These are phyloP conservation scores for Akanthomyces dipterigenus DNA, from an alignment of 2,329 filamentous ascomycete genomes.

Conservation along the genomic window DNA sequence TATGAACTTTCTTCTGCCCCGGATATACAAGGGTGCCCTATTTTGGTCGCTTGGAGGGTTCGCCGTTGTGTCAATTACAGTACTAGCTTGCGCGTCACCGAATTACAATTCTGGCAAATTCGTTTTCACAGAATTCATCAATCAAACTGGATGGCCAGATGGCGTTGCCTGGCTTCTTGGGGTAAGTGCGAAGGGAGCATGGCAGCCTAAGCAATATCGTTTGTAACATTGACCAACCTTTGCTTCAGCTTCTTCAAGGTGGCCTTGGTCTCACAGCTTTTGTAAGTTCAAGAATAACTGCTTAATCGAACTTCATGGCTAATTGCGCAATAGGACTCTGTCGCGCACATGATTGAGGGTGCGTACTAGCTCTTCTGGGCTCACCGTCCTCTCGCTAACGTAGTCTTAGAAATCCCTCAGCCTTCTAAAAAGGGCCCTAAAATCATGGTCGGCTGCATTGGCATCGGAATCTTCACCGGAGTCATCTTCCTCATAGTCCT, in stretches of 20 bases:
- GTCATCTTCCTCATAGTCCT: slow-evolving; percentile 56
- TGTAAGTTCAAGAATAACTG: slow-evolving; percentile 10
- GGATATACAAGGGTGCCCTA: slow-evolving; percentile 59
- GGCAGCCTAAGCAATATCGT: accelerated
- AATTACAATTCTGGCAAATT: slow-evolving; percentile 39
- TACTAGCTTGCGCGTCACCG: slow-evolving; percentile 57
- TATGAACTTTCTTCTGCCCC: slow-evolving; percentile 24
- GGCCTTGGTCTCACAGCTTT: slow-evolving; percentile 28
- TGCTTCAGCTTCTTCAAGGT: slow-evolving; percentile 21
- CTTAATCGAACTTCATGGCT: not conserved
- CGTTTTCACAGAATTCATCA: slow-evolving; percentile 26
- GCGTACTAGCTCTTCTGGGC: not conserved
- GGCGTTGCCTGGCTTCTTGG: slow-evolving; percentile 28
- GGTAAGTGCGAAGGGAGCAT: slow-evolving; percentile 7
- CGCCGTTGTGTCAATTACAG: slow-evolving; percentile 59
- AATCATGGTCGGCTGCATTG: slow-evolving; percentile 48
- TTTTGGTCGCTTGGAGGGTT: slow-evolving; percentile 65
- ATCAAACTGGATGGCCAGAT: slow-evolving; percentile 27
- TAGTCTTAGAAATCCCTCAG: slow-evolving; percentile 22
- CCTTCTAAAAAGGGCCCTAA: slow-evolving; percentile 24
- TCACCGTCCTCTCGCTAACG: not conserved
- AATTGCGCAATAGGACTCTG: slow-evolving; percentile 20
- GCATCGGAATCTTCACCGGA: slow-evolving; percentile 56
- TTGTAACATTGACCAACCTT: not conserved
- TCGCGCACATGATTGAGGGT: slow-evolving; percentile 30